Percentiles rank a stretch among this genome's conserved stretches.
These are phyloP conservation scores for Domatiomyces catenatus DNA, from an alignment of 2,329 filamentous ascomycete genomes.

Conservation along the genomic window DNA sequence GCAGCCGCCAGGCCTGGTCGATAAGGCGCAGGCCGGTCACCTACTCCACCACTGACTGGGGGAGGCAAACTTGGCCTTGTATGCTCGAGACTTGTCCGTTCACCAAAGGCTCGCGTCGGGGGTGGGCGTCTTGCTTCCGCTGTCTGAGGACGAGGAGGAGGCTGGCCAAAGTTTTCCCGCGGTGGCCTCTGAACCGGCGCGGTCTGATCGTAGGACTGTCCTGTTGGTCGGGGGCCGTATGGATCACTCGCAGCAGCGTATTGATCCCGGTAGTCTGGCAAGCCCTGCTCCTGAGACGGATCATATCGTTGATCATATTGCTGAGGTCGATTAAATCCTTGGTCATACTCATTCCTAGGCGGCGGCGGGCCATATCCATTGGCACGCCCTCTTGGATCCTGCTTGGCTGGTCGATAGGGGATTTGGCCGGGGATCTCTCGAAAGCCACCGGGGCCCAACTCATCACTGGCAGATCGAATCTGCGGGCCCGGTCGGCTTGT, in stretches of 20 bases:
- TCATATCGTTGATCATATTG: conserved; percentile 14
- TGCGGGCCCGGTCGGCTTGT: conserved; percentile 8
- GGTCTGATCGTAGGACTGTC: conserved; percentile 7
- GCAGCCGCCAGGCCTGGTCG: conserved; percentile 6
- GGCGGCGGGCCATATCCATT: neutral
- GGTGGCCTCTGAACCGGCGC: conserved; percentile 6
- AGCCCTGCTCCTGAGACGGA: conserved; percentile 5
- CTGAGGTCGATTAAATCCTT: conserved; percentile 1
- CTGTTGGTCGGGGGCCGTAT: neutral
- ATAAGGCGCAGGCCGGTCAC: conserved; percentile 13
- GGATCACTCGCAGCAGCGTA: neutral
- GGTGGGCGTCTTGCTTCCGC: conserved; percentile 3
- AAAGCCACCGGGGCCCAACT: neutral
- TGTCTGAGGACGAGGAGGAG: conserved; percentile 14
- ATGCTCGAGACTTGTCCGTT: neutral
- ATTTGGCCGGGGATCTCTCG: neutral
- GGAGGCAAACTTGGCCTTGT: neutral
- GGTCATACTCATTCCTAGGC: neutral
- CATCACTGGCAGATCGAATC: neutral
- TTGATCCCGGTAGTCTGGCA: conserved; percentile 8
- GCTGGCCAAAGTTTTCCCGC: conserved; percentile 12
- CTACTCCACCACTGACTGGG: neutral
- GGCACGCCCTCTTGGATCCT: neutral
- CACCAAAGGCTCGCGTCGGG: neutral
- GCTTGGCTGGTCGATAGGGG: neutral